Percentiles rank a stretch among this genome's conserved stretches.
These are phyloP conservation scores for Bryopsis sp. DNA, from an alignment of 139 green algal species.

Conservation along the genomic window DNA sequence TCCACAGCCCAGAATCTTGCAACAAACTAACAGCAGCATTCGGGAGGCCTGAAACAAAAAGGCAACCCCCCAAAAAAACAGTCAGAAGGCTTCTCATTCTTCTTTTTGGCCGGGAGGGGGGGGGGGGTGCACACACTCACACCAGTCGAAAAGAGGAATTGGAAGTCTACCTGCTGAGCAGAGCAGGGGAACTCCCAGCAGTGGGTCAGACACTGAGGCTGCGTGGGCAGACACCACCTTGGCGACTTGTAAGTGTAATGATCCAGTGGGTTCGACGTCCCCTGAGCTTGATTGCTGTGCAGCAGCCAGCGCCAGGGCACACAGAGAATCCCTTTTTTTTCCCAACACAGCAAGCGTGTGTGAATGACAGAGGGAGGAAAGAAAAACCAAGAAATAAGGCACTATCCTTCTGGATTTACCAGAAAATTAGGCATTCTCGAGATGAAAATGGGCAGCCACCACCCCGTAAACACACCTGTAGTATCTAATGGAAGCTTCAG, in stretches of 20 bases:
- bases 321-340: conserved; percentile 63
- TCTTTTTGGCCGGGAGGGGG: no score
- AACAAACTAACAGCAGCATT: conserved; percentile 36
- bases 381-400: background rate
- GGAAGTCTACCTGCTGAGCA: conserved; percentile 43
- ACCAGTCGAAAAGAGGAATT: background rate
- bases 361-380: background rate
- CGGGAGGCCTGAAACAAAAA: conserved; percentile 25
- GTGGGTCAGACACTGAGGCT: conserved; percentile 55
- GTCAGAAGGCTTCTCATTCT: no score
- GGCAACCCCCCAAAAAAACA: background rate
- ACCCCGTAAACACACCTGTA: no score
- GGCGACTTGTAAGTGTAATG: conserved; percentile 47
- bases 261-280: conserved; percentile 12
- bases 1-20: conserved; percentile 68
- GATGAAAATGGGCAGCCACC: no score
- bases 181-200: conserved; percentile 69
- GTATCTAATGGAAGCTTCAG: conserved; percentile 45
- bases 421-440: no score
- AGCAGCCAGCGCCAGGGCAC: conserved; percentile 61
- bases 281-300: conserved; percentile 13
- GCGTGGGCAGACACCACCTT: conserved; percentile 72
- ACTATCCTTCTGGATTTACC: no score
- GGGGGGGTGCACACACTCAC: background rate
- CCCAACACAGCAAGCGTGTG: no score